phyloP scores from a whole-genome alignment of 2,329 filamentous ascomycete genomes.

The Ceratocystis alfenasii region DNA sequence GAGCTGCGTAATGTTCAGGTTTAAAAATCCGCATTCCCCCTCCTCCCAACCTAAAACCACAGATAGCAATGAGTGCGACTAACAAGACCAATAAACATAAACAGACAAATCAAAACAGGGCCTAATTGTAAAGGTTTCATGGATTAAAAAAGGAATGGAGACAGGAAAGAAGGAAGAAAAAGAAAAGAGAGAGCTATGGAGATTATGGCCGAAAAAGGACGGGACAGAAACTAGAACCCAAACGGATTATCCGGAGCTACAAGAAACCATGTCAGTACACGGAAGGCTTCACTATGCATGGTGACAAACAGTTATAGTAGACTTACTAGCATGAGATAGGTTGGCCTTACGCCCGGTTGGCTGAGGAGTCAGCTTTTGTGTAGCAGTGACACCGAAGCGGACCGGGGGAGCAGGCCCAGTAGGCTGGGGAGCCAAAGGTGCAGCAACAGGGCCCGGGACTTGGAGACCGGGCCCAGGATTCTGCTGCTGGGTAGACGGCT shows the following conservation, averaged over 20 bases:
- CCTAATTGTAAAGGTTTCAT: neutral
- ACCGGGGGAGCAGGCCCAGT: constrained; percentile 68
- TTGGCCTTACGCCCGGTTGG: constrained; percentile 84
- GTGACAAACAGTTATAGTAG: neutral
- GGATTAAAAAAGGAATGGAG: constrained; percentile 8
- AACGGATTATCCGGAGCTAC: constrained; percentile 44
- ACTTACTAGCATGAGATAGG: constrained; percentile 91
- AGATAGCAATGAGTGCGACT: neutral
- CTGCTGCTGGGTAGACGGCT: constrained; percentile 33
- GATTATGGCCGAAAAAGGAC: constrained; percentile 11
- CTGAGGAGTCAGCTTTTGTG: constrained; percentile 72
- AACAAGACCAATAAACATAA: neutral
- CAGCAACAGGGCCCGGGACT: constrained; percentile 3
- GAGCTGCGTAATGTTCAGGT: too few relatives aligned
- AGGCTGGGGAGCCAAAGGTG: constrained; percentile 30
- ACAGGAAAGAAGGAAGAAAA: constrained; percentile 13
- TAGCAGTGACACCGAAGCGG: constrained; percentile 66
- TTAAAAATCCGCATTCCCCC: too few relatives aligned
- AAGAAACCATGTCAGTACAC: constrained; percentile 17
- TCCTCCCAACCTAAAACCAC: too few relatives aligned
- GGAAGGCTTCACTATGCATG: neutral
- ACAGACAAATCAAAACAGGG: constrained; percentile 7
- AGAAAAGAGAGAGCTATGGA: constrained; percentile 8
- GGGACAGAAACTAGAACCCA: constrained; percentile 33
- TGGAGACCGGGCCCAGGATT: constrained; percentile 25